A percentile compares a stretch with the other conserved stretches of the same genome.
phyloP scores from a whole-genome alignment of 129 eudicot genomes.

The Gnaphalium uliginosum region DNA sequence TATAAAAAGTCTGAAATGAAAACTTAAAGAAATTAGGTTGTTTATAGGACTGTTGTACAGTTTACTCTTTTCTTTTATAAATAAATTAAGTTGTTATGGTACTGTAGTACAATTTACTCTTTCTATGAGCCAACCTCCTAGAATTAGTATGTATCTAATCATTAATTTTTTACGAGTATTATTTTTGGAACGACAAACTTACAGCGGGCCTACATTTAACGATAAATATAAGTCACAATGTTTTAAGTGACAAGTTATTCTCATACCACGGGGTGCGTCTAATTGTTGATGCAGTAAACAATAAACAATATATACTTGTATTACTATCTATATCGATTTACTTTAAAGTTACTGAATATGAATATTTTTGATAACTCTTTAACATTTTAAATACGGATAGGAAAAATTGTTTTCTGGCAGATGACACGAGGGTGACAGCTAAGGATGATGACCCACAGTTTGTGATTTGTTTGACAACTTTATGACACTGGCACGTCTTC shows the following conservation, averaged over 20 bases:
- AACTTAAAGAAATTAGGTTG: neutral
- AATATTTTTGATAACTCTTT: too few species aligned
- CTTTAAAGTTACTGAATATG: too few species aligned
- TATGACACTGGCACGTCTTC: slow-evolving; percentile 25
- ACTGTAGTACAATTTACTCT: neutral
- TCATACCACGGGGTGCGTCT: too few species aligned
- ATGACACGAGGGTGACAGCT: slow-evolving; percentile 32
- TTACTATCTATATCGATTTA: too few species aligned
- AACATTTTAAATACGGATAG: neutral
- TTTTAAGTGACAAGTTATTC: too few species aligned
- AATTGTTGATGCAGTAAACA: neutral
- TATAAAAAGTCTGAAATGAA: too few species aligned
- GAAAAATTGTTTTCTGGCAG: slow-evolving; percentile 14
- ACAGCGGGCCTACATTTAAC: too few species aligned
- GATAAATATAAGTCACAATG: too few species aligned
- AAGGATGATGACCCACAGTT: slow-evolving; percentile 32
- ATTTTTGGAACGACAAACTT: too few species aligned
- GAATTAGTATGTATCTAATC: neutral
- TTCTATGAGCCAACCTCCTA: neutral
- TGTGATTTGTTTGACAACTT: slow-evolving; percentile 19
- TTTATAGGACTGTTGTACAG: neutral
- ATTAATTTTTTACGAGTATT: neutral
- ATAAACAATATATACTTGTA: neutral
- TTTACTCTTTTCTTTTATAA: neutral
- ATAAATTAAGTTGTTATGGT: too few species aligned